Percentiles rank a stretch among this genome's conserved stretches.
These are phyloP conservation scores for Stylosanthes scabra DNA, from an alignment of 331 rosid genomes.

Conservation along the genomic window DNA sequence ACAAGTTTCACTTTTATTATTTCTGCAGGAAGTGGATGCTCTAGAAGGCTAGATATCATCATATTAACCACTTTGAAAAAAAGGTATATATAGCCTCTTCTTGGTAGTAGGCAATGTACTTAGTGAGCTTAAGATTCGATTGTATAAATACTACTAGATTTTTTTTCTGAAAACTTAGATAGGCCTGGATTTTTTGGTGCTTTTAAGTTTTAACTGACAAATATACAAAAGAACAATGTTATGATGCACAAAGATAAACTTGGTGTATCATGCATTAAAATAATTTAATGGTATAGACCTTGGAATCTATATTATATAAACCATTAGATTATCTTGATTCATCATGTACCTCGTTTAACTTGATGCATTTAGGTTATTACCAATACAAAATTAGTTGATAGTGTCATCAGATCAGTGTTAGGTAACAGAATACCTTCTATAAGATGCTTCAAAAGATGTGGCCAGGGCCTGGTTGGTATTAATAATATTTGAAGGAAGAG, in stretches of 20 bases:
- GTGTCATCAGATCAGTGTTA: not conserved
- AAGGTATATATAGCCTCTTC: constrained; percentile 2
- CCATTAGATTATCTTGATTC: not conserved
- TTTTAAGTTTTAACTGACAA: not conserved
- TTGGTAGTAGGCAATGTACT: not conserved
- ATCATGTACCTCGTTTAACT: not conserved
- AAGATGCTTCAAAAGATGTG: not conserved
- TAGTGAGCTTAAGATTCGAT: not conserved
- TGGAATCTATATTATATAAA: too few species aligned
- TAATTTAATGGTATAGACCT: too few species aligned
- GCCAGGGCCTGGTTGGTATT: not conserved
- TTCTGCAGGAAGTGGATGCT: not conserved
- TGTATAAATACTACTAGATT: not conserved
- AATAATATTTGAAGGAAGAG: not conserved
- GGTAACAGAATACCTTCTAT: not conserved
- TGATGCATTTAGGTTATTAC: not conserved
- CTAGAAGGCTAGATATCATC: not conserved
- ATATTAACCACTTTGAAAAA: not conserved
- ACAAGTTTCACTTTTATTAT: not conserved
- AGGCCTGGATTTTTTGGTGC: not conserved
- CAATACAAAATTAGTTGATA: not conserved
- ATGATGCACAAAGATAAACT: too few species aligned
- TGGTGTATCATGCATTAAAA: too few species aligned
- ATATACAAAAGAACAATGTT: too few species aligned
- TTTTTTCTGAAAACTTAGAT: not conserved